Evolutionary conservation across 2,329 filamentous ascomycete genomes (phyloP).

Genomic region (Calonectria pseudoreteaudii): DNA sequence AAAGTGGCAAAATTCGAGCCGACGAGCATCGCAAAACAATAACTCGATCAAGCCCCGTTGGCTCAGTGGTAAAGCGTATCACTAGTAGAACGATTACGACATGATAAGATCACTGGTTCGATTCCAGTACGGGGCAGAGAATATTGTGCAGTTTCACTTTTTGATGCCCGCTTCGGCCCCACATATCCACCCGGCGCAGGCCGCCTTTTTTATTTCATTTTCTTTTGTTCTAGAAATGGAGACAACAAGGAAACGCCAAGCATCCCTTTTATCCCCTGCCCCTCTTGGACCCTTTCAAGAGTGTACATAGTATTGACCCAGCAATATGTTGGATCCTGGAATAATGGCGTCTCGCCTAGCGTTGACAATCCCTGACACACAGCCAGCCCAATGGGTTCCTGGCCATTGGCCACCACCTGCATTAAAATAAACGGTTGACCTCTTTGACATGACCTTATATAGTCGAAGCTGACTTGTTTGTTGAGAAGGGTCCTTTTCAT

Average conservation of each 20-base stretch:
- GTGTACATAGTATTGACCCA: no score
- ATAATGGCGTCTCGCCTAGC: neutral
- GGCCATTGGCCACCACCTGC: neutral
- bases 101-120: conserved; percentile 11
- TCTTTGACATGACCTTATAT: neutral
- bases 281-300: no score
- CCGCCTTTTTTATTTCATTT: neutral
- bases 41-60: conserved; percentile 1
- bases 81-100: neutral
- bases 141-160: neutral
- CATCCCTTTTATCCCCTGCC: neutral
- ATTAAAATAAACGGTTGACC: neutral
- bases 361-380: neutral
- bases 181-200: neutral
- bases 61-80: conserved; percentile 10
- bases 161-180: neutral
- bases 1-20: no score
- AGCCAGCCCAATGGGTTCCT: neutral
- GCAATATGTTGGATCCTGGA: neutral
- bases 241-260: neutral
- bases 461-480: neutral
- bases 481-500: neutral
- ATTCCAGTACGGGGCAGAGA: conserved; percentile 8
- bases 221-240: neutral
- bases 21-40: neutral